A percentile compares a stretch with the other conserved stretches of the same genome.
Evolutionary conservation across 2,329 filamentous ascomycete species (phyloP).

Genomic region (Aspergillus bombycis): DNA sequence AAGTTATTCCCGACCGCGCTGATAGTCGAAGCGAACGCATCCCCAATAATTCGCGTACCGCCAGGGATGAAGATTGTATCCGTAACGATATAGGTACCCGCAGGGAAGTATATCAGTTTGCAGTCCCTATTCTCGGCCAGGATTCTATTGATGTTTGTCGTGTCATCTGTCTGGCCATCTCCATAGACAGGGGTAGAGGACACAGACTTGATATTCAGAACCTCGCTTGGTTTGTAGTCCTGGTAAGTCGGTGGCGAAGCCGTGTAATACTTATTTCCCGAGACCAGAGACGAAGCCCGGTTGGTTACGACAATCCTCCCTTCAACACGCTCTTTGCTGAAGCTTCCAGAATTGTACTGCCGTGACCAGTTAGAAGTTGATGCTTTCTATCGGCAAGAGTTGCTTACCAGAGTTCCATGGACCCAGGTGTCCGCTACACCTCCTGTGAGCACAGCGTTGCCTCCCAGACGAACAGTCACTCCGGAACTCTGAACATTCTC

Average conservation of each 20-base stretch:
- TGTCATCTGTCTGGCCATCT: constrained; percentile 46
- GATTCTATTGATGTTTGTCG: constrained; percentile 39
- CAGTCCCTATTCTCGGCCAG: constrained; percentile 40
- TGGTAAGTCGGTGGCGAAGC: constrained; percentile 48
- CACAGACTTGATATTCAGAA: constrained; percentile 54
- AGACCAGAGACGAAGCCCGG: constrained; percentile 34
- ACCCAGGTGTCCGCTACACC: constrained; percentile 33
- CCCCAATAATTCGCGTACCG: constrained; percentile 57
- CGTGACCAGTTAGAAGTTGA: neutral
- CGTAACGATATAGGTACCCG: constrained; percentile 56
- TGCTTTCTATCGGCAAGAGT: neutral
- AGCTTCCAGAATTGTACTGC: constrained; percentile 24
- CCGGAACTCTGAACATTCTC: constrained; percentile 35
- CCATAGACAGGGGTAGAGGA: constrained; percentile 44
- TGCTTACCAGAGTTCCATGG: constrained; percentile 34
- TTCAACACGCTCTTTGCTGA: constrained; percentile 26
- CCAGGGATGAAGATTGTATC: constrained; percentile 52
- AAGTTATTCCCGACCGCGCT: constrained; percentile 54
- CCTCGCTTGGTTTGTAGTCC: constrained; percentile 43
- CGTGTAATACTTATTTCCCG: constrained; percentile 44
- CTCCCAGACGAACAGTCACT: constrained; percentile 30
- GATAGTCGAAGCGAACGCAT: constrained; percentile 54
- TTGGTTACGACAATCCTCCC: constrained; percentile 32
- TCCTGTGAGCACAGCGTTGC: constrained; percentile 24
- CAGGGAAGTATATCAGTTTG: constrained; percentile 60